Percentiles rank a stretch among this genome's conserved stretches.
These are phyloP conservation scores for Diversispora eburnea DNA, from an alignment of 192 early-diverging fungal genomes.

Conservation along the genomic window DNA sequence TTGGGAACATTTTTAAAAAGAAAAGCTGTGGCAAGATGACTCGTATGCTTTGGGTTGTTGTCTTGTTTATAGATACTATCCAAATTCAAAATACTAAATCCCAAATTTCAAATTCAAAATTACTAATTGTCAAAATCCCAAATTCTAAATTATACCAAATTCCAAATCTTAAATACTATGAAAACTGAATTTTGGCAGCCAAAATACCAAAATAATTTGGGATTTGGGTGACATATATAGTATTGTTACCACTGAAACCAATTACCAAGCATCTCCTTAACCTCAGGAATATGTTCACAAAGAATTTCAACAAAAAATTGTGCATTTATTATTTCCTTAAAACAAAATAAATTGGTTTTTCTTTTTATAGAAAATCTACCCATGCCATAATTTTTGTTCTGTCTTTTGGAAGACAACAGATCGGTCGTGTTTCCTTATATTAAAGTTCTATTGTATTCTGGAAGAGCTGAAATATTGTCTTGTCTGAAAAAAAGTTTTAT, in stretches of 20 bases:
- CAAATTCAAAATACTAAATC: too few species aligned
- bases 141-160: too few species aligned
- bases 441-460: background rate
- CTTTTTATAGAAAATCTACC: slow-evolving; percentile 8
- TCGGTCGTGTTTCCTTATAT: slow-evolving; percentile 3
- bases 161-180: too few species aligned
- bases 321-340: slow-evolving; percentile 8
- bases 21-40: slow-evolving; percentile 2
- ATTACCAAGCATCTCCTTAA: slow-evolving; percentile 6
- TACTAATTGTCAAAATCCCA: too few species aligned
- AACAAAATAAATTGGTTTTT: slow-evolving; percentile 18
- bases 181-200: too few species aligned
- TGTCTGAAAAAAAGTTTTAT: slow-evolving; percentile 9
- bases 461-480: slow-evolving; percentile 1
- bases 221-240: too few species aligned
- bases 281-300: slow-evolving; percentile 4
- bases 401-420: too few species aligned
- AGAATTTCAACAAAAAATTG: slow-evolving; percentile 17
- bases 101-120: too few species aligned
- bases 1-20: slow-evolving; percentile 4
- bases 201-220: too few species aligned
- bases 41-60: slow-evolving; percentile 18
- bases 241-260: background rate
- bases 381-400: slow-evolving; percentile 7
- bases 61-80: too few species aligned